Evolutionary conservation across 139 green algal species (phyloP).

Genomic region (Auxenochlorella protothecoides): DNA sequence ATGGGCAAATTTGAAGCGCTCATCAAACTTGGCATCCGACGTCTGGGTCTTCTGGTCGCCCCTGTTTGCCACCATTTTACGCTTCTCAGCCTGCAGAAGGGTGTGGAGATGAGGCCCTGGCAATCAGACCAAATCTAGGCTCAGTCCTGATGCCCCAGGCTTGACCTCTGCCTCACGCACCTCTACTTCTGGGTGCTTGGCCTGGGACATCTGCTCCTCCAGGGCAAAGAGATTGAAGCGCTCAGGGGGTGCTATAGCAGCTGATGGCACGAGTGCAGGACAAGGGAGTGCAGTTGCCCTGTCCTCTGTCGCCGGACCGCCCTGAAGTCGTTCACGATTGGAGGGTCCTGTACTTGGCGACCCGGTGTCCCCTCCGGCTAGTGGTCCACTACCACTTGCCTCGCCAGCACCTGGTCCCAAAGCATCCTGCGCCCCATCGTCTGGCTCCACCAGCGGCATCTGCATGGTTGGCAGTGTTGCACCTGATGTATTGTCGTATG

Average conservation of each 20-base stretch:
- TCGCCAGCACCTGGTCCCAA: too few species aligned
- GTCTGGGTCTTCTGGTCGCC: conserved; percentile 63
- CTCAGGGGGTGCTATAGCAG: conserved; percentile 3
- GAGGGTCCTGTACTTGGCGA: too few species aligned
- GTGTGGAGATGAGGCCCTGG: neutral
- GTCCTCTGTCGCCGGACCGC: too few species aligned
- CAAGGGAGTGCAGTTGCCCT: too few species aligned
- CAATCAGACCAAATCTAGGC: neutral
- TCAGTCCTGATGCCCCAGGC: neutral
- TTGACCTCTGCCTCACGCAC: conserved; percentile 4
- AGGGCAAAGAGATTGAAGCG: conserved; percentile 52
- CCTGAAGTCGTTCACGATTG: too few species aligned
- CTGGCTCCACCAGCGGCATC: too few species aligned
- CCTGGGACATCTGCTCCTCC: conserved; percentile 16
- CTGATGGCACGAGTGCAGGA: neutral
- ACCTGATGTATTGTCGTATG: too few species aligned
- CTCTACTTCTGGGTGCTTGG: conserved; percentile 39
- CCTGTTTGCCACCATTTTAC: conserved; percentile 24
- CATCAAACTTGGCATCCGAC: conserved; percentile 67
- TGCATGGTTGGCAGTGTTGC: too few species aligned
- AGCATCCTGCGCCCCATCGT: too few species aligned
- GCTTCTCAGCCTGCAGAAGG: conserved; percentile 35
- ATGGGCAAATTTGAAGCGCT: conserved; percentile 53
- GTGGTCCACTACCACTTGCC: too few species aligned
- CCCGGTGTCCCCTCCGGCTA: too few species aligned